Percentiles rank a stretch among this genome's conserved stretches.
Conservation (phyloP, 345 rosid species). For the Salix arbutifolia region DNA sequence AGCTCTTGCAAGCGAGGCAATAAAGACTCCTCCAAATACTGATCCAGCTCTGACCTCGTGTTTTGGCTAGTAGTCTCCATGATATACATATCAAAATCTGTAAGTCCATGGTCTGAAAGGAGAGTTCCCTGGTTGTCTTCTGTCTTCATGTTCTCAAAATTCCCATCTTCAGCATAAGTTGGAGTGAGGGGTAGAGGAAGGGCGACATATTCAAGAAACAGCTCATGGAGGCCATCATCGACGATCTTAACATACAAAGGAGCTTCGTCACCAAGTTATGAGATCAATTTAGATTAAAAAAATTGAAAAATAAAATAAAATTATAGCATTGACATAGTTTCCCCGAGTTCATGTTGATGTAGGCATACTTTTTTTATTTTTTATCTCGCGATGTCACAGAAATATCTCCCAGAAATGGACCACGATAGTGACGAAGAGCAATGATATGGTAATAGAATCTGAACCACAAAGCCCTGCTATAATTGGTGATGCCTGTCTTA, state of each 20-base stretch:
- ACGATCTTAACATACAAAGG: constrained; percentile 56
- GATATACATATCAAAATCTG: constrained; percentile 74
- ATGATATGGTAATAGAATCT: too few relatives aligned
- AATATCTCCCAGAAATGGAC: too few relatives aligned
- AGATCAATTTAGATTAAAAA: too few relatives aligned
- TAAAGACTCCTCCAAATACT: constrained; percentile 76
- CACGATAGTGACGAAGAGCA: too few relatives aligned
- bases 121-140: constrained; percentile 44
- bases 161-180: constrained; percentile 52
- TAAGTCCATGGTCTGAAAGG: constrained; percentile 57
- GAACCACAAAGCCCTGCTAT: too few relatives aligned
- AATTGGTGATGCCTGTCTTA: too few relatives aligned
- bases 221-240: constrained; percentile 79
- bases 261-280: constrained; percentile 56
- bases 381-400: too few relatives aligned
- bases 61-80: constrained; percentile 70
- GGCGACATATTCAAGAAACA: constrained; percentile 65
- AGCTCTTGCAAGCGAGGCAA: constrained; percentile 73
- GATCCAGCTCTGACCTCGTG: constrained; percentile 80
- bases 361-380: too few relatives aligned
- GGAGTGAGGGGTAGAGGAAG: constrained; percentile 69
- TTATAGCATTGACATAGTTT: too few relatives aligned
- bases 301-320: too few relatives aligned
- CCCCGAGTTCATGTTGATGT: too few relatives aligned
- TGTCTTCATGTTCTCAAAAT: constrained; percentile 20